Base-by-base conservation (phyloP, 495 filamentous ascomycete genomes). In the Penicillium silybi region DNA sequence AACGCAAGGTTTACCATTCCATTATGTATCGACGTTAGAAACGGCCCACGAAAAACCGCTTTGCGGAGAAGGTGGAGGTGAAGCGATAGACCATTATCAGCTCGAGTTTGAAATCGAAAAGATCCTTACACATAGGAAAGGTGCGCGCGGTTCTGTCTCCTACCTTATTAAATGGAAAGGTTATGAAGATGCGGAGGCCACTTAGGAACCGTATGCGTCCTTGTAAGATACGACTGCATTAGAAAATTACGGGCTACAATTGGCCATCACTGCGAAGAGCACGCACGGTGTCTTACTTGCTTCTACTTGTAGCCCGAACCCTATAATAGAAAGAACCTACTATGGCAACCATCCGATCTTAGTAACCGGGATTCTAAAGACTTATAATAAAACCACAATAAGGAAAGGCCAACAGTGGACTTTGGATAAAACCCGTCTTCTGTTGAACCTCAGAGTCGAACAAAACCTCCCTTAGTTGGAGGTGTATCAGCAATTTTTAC, bases 81-180 rank as follows among this genome's bases (percentile, higher is more conserved):
- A 4, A 42, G 4, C 40, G 18, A 18, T 23, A 6, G 40, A 42
- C 16, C 4, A 42, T 42, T 4, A 42, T 42, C n/a, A 42, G 40
- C 40, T 42, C 20, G 40, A 42, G 16, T 42, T 6, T 10, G 40
- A 42, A 18, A 18, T 42, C 40, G 40, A 42, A 6, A 22, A 42
- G 40, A 42, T 42, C 40, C 40, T 42, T 19, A 19, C 4, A 22
- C n/a, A 42, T 42, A 42, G 40, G 20, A 3, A 42, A 42, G 40
- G n/a, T 22, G 40, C 40, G 40, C 40, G 18, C 20, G 40, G 40
- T 42, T 42, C 40, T n/a, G n/a, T 42, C n/a, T 42, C n/a, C 5
- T 42, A 42, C 40, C 40, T 42, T n/a, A n/a, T 42, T 18, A 42
- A 42, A 19, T 42, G 40, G 40, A 42, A 42, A 19, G 40, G 40